These are phyloP conservation scores for Cercophora newfieldiana DNA, from an alignment of 495 filamentous ascomycete species.

Conservation along the genomic window DNA sequence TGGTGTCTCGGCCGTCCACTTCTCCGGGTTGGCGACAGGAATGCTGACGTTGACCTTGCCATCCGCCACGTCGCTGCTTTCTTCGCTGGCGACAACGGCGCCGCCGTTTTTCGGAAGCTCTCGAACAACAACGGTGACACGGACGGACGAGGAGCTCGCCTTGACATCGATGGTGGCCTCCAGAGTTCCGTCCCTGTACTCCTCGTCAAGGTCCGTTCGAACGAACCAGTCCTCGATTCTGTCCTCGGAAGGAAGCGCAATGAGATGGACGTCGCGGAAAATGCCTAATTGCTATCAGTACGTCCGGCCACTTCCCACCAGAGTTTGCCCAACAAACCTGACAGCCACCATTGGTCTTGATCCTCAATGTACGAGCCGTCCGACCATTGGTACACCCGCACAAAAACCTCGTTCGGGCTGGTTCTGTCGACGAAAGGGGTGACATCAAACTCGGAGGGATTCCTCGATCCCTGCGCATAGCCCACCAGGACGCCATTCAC, in stretches of 20 bases:
- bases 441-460: conserved; percentile 64
- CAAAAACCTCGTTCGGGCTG: conserved; percentile 52
- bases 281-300: conserved; percentile 44
- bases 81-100: conserved; percentile 17
- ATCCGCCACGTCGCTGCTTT: conserved; percentile 9
- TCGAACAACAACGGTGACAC: conserved; percentile 38
- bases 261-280: conserved; percentile 64
- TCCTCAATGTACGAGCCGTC: conserved; percentile 64
- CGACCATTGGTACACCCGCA: conserved; percentile 63
- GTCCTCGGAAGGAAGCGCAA: conserved; percentile 51
- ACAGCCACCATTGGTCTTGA: conserved; percentile 61
- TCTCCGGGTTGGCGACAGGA: conserved; percentile 46
- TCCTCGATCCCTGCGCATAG: conserved; percentile 64
- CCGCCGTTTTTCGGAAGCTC: conserved; percentile 30
- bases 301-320: not conserved
- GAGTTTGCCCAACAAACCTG: conserved; percentile 36
- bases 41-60: conserved; percentile 38
- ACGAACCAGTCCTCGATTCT: conserved; percentile 62
- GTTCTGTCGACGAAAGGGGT: conserved; percentile 42
- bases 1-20: conserved; percentile 70
- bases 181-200: conserved; percentile 56
- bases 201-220: conserved; percentile 53
- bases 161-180: conserved; percentile 45
- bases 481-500: conserved; percentile 59
- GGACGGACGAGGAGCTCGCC: conserved; percentile 25